These are phyloP conservation scores for Prunus mira DNA, from an alignment of 306 rosid species.

Conservation along the genomic window DNA sequence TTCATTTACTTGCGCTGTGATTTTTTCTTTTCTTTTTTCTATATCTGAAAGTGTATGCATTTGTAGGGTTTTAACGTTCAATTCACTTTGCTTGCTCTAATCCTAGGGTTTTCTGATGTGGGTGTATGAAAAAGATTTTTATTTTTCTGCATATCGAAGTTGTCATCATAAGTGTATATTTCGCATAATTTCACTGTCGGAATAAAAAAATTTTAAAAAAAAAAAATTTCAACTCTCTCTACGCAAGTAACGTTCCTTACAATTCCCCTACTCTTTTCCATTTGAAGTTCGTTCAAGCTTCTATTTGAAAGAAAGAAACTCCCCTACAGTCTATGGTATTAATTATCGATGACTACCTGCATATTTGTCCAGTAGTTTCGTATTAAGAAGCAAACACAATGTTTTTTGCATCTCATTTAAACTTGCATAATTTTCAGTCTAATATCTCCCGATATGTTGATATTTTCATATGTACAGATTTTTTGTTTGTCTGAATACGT, in stretches of 20 bases:
- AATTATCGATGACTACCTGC: too few species aligned
- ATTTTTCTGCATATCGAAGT: neutral
- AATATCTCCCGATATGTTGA: neutral
- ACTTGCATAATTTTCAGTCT: neutral
- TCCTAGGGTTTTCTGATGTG: constrained; percentile 30
- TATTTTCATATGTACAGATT: neutral
- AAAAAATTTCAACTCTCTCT: neutral
- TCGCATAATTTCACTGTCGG: neutral
- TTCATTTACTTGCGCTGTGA: neutral
- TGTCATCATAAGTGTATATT: neutral
- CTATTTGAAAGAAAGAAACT: too few species aligned
- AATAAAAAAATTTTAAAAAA: neutral
- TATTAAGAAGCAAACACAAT: too few species aligned
- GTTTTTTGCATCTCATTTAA: neutral
- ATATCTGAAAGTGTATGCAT: constrained; percentile 1
- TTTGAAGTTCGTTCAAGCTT: neutral
- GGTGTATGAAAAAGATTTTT: neutral
- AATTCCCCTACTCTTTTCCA: neutral
- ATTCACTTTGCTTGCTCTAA: constrained; percentile 12
- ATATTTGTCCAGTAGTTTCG: too few species aligned
- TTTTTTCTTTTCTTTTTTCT: neutral
- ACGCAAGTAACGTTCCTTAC: too few species aligned
- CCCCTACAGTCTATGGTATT: too few species aligned
- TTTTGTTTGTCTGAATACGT: neutral
- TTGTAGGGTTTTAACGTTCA: constrained; percentile 12